These are phyloP conservation scores for Rhizopogon rudus DNA, from an alignment of 768 basidiomycete species.

Conservation along the genomic window DNA sequence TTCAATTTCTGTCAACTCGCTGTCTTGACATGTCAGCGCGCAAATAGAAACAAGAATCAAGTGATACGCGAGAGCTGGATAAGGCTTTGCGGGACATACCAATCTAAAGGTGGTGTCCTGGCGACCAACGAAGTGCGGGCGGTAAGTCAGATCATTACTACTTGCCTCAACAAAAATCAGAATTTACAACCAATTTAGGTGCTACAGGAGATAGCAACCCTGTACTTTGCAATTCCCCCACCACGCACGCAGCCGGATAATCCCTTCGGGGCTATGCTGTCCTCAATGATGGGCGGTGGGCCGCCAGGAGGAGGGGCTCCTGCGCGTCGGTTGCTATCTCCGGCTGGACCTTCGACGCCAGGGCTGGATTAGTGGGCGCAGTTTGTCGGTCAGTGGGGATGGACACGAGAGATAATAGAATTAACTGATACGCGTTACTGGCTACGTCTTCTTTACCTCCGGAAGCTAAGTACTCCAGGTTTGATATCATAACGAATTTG, in stretches of 20 bases:
- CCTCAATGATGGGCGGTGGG: conserved; percentile 80
- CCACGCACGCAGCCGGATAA: conserved; percentile 69
- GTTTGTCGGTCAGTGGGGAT: conserved; percentile 1
- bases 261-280: conserved; percentile 85
- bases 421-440: conserved; percentile 9
- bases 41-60: conserved; percentile 75
- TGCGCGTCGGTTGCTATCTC: conserved; percentile 23
- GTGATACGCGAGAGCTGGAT: conserved; percentile 80
- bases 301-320: conserved; percentile 23
- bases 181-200: conserved; percentile 33
- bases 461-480: background rate
- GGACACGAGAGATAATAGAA: conserved; percentile 8
- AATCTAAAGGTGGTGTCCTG: conserved; percentile 61
- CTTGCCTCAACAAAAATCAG: background rate
- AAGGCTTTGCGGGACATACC: conserved; percentile 79
- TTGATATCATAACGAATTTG: conserved; percentile 10
- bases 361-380: conserved; percentile 21
- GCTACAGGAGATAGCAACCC: conserved; percentile 59
- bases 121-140: conserved; percentile 56
- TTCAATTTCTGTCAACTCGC: conserved; percentile 92
- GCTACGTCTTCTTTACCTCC: background rate
- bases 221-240: conserved; percentile 87
- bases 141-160: conserved; percentile 35
- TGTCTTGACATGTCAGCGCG: conserved; percentile 82
- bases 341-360: conserved; percentile 23